A percentile compares a stretch with the other conserved stretches of the same genome.
These are phyloP conservation scores for Pleurozium schreberi DNA, from an alignment of 225 moss, liverwort and hornwort species.

Conservation along the genomic window DNA sequence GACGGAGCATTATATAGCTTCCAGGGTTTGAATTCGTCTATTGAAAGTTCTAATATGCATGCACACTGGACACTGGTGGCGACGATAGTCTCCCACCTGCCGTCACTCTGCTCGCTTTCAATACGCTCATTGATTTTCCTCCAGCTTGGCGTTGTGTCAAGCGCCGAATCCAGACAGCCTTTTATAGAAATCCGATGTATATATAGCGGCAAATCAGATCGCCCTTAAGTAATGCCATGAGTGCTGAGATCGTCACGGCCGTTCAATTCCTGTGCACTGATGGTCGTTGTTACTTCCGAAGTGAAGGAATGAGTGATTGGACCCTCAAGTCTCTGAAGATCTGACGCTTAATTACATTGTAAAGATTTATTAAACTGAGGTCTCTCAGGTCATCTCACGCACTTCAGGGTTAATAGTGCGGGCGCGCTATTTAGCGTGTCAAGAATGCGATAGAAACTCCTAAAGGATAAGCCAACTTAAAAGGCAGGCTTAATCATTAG, in stretches of 20 bases:
- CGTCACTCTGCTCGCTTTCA: not conserved
- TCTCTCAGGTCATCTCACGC: not conserved
- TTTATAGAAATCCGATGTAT: not conserved
- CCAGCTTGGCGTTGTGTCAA: not conserved
- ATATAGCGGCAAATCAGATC: constrained; percentile 9
- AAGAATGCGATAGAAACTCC: not conserved
- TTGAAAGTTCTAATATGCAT: not conserved
- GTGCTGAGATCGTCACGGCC: not conserved
- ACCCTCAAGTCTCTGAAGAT: not conserved
- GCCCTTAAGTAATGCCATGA: not conserved
- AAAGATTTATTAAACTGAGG: not conserved
- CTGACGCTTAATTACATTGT: not conserved
- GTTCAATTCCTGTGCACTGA: not conserved
- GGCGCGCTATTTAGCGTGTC: not conserved
- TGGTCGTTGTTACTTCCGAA: not conserved
- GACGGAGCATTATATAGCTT: not conserved
- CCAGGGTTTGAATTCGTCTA: not conserved
- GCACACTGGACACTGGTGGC: not conserved
- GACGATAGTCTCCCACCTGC: not conserved
- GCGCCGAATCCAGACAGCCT: not conserved
- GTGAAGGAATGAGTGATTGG: not conserved
- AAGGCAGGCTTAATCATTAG: not conserved
- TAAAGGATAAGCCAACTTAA: not conserved
- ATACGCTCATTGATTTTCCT: not conserved
- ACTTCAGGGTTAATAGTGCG: not conserved